Evolutionary conservation across 164 flowering plant species (phyloP), one percentile per base, ranked within the genome.

Genomic region (Hamamelis virginiana): DNA sequence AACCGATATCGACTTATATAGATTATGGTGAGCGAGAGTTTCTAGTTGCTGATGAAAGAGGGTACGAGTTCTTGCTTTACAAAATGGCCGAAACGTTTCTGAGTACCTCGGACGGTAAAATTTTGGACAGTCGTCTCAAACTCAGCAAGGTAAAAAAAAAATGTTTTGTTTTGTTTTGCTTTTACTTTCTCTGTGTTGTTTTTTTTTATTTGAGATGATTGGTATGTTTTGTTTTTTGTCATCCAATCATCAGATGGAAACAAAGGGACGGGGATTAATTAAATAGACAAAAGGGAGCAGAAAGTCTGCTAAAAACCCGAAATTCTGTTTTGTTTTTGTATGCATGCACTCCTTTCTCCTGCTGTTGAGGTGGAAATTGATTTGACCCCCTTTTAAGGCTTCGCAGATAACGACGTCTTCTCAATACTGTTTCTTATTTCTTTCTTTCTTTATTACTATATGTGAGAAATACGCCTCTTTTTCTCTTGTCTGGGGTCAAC

Each of bases 1-100:
- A 94, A 76, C 98, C 98, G 23, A 94, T 94, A 75, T 86, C 94
- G 4, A 94, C 97, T 0, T 91, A 84, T 61, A 74, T 80, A 1
- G 98, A 93, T 28, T 89, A 82, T 64, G 98, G 98, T 45, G 97
- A 93, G 43, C 64, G 80, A 45, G 98, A 93, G 59, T 91, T 82
- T 82, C 69, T 93, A 12, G 95, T 91, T 1, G 95, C 98, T 1
- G 98, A 93, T 73, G 92, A 86, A 59, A 88, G 98, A 80, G 98
- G 98, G 19, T 94, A 87, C 38, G 97, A 86, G 64, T 65, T 78
- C 74, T 72, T 91, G 73, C 82, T 91, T 0, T 75, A 88, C 75
- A 86, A 85, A 75, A 88, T 93, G 92, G 94, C 95, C 0, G 84
- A 87, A 69, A 78, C 74, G 11, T 91, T 93, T 77, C 91, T 93